phyloP scores from a whole-genome alignment of 176 grass and related monocot genomes.

The Sorghum bicolor region Sorghum_bicolor_NCBIv3 NC_012873.2:58325001-58325500 shows the following conservation, averaged over 20 bases:
- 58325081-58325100: not conserved
- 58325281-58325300: constrained; percentile 92
- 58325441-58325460: constrained; percentile 75
- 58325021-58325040: not conserved
- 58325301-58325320: constrained; percentile 83
- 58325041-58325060: constrained; percentile 25
- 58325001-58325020: not conserved
- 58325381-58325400: constrained; percentile 64
- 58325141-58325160: not conserved
- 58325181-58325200: not conserved
- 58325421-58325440: constrained; percentile 96
- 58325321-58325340: constrained; percentile 96
- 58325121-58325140: not conserved
- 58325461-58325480: constrained; percentile 90
- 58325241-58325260: constrained; percentile 5
- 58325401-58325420: constrained; percentile 81
- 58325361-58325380: constrained; percentile 88
- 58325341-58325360: constrained; percentile 88
- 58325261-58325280: constrained; percentile 45
- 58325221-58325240: not conserved
- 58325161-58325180: not conserved
- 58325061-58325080: constrained; percentile 33
- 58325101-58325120: not conserved
- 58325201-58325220: constrained; percentile 2
- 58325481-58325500: constrained; percentile 69